A percentile compares a stretch with the other conserved stretches of the same genome.
phyloP scores from a whole-genome alignment of 1,139 yeast genomes.

The Geotrichum restrictum region DNA sequence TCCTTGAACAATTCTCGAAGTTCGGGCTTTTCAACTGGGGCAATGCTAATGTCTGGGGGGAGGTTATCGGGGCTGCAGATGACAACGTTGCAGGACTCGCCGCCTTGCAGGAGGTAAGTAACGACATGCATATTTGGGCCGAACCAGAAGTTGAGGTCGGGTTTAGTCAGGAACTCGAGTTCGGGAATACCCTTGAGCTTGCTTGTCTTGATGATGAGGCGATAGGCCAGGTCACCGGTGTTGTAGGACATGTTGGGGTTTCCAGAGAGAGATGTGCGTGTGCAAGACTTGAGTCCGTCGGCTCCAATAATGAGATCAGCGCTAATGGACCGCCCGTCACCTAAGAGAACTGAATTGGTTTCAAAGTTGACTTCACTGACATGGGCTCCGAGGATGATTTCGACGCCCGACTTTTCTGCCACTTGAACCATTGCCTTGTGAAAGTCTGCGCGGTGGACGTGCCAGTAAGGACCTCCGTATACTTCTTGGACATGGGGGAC shows the following conservation, averaged over 20 bases:
- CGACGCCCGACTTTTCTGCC: slow-evolving; percentile 34
- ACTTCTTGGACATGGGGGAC: slow-evolving; percentile 30
- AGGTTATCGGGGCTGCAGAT: slow-evolving; percentile 33
- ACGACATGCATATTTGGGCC: slow-evolving; percentile 36
- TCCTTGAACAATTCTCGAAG: slow-evolving; percentile 29
- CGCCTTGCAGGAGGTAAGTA: slow-evolving; percentile 31
- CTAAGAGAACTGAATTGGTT: slow-evolving; percentile 31
- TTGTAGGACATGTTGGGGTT: slow-evolving; percentile 28
- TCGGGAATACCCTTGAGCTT: slow-evolving; percentile 27
- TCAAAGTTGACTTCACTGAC: slow-evolving; percentile 34
- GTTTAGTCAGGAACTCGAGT: slow-evolving; percentile 27
- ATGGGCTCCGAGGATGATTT: slow-evolving; percentile 29
- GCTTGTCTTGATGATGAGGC: slow-evolving; percentile 27
- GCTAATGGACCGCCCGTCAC: slow-evolving; percentile 29
- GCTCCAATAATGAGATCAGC: slow-evolving; percentile 41
- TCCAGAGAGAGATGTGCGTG: slow-evolving; percentile 24
- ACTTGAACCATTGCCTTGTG: slow-evolving; percentile 33
- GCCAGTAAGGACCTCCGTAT: slow-evolving; percentile 32
- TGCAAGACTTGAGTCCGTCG: slow-evolving; percentile 38
- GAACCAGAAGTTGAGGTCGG: slow-evolving; percentile 35
- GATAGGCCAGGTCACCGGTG: slow-evolving; percentile 32
- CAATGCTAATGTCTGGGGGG: slow-evolving; percentile 27
- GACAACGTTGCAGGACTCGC: slow-evolving; percentile 27
- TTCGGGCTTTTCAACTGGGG: slow-evolving; percentile 30
- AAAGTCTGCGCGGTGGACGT: slow-evolving; percentile 39